phyloP scores from a whole-genome alignment of 495 filamentous ascomycete species.

The Lasiosphaeris hirsuta region DNA sequence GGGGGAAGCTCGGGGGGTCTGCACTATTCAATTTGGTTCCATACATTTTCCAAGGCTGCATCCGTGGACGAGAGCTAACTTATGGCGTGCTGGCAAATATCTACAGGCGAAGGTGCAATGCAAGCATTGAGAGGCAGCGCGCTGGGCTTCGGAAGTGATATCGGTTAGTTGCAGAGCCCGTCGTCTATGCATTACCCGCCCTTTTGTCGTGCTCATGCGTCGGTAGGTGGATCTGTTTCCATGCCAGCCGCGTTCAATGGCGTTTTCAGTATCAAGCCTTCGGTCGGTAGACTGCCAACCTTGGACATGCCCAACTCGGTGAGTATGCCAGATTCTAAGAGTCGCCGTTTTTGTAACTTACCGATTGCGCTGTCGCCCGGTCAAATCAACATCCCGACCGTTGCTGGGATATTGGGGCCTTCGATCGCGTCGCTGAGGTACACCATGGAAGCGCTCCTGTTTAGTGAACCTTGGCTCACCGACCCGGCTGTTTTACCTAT shows the following conservation, averaged over 20 bases:
- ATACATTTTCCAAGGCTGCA: too few species aligned
- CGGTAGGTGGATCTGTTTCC: neutral
- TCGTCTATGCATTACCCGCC: too few species aligned
- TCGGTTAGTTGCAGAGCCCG: neutral
- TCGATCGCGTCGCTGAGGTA: neutral
- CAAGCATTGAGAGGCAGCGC: neutral
- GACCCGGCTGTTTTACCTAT: neutral
- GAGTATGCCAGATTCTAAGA: neutral
- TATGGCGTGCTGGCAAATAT: too few species aligned
- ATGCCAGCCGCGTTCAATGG: conserved; percentile 3
- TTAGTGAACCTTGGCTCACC: neutral
- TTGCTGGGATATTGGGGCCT: neutral
- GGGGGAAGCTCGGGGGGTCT: neutral
- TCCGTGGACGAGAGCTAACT: too few species aligned
- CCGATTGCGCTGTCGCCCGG: too few species aligned
- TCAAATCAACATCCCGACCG: too few species aligned
- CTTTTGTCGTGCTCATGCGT: too few species aligned
- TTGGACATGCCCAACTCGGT: neutral
- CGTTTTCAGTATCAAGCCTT: conserved; percentile 1
- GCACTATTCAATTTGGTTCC: too few species aligned
- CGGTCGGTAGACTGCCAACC: neutral
- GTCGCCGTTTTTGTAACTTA: neutral
- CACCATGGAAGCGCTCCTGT: neutral
- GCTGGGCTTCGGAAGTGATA: neutral
- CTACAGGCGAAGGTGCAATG: neutral